A percentile compares a stretch with the other conserved stretches of the same genome.
Evolutionary conservation across 495 filamentous ascomycete genomes (phyloP).

Genomic region (Hypoxylon cercidicola): DNA sequence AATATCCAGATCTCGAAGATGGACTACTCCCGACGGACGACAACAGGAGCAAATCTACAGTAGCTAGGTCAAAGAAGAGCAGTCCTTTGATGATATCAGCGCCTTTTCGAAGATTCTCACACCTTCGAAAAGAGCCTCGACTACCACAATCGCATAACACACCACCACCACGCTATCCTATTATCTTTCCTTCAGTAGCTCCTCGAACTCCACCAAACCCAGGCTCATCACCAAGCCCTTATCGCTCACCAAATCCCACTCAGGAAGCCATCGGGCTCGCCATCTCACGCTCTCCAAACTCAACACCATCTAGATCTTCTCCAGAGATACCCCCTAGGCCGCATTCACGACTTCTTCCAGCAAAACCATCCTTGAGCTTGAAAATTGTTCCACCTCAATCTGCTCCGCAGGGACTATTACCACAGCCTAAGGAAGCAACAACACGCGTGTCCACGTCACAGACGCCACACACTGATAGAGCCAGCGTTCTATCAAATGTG

Average conservation of each 20-base stretch:
- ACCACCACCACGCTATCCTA: conserved; percentile 29
- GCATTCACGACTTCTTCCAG: conserved; percentile 28
- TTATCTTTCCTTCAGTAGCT: conserved; percentile 4
- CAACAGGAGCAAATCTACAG: conserved; percentile 39
- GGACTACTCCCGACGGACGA: conserved; percentile 53
- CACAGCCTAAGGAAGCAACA: conserved; percentile 23
- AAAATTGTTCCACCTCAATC: conserved; percentile 33
- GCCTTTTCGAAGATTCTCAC: conserved; percentile 21
- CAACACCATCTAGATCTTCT: conserved; percentile 28
- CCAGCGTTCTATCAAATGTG: conserved; percentile 59
- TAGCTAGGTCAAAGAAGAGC: conserved; percentile 22
- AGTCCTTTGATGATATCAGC: conserved; percentile 25
- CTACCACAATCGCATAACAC: conserved; percentile 8
- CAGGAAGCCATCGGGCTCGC: conserved; percentile 55
- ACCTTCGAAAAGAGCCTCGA: conserved; percentile 17
- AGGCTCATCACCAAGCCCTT: conserved; percentile 36
- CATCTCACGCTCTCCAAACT: conserved; percentile 48
- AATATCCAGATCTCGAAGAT: conserved; percentile 49
- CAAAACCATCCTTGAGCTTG: conserved; percentile 27
- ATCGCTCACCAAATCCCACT: conserved; percentile 27
- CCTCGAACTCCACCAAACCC: conserved; percentile 24
- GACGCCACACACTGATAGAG: conserved; percentile 40
- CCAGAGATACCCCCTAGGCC: conserved; percentile 18
- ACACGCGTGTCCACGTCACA: conserved; percentile 23
- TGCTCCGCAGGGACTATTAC: conserved; percentile 29